These are phyloP conservation scores for Penicillium pulvis DNA, from an alignment of 495 filamentous ascomycete species.

Conservation along the genomic window DNA sequence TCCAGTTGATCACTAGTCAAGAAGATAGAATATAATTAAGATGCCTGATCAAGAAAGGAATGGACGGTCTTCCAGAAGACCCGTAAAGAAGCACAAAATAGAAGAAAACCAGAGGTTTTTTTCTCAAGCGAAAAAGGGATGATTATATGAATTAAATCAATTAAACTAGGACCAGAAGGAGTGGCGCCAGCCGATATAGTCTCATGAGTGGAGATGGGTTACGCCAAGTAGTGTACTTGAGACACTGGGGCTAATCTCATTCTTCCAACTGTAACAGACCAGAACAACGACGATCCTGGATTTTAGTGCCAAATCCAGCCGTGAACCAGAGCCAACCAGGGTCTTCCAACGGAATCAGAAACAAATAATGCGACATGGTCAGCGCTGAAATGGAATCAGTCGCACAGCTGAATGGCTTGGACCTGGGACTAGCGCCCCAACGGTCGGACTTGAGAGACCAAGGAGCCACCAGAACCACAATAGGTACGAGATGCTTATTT, in stretches of 20 bases:
- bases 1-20: background rate
- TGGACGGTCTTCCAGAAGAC: slow-evolving; percentile 55
- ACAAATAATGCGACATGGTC: background rate
- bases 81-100: slow-evolving; percentile 23
- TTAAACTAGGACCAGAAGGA: slow-evolving; percentile 12
- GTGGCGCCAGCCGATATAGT: slow-evolving; percentile 20
- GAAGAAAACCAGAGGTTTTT: slow-evolving; percentile 11
- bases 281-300: background rate
- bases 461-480: background rate
- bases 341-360: background rate
- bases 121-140: slow-evolving; percentile 3
- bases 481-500: slow-evolving; percentile 39
- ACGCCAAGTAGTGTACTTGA: slow-evolving; percentile 33
- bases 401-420: background rate
- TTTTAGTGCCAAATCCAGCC: background rate
- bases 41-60: slow-evolving; percentile 35
- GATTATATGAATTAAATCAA: slow-evolving; percentile 2
- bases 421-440: slow-evolving; percentile 11
- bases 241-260: slow-evolving; percentile 20
- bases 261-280: slow-evolving; percentile 2
- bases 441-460: slow-evolving; percentile 8
- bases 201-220: slow-evolving; percentile 21
- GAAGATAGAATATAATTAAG: slow-evolving; percentile 13
- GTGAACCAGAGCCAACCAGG: background rate
- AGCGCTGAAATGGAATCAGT: slow-evolving; percentile 1